Conservation (phyloP, 1,284 basidiomycete genomes). For the Hymenochaete sp. region DNA sequence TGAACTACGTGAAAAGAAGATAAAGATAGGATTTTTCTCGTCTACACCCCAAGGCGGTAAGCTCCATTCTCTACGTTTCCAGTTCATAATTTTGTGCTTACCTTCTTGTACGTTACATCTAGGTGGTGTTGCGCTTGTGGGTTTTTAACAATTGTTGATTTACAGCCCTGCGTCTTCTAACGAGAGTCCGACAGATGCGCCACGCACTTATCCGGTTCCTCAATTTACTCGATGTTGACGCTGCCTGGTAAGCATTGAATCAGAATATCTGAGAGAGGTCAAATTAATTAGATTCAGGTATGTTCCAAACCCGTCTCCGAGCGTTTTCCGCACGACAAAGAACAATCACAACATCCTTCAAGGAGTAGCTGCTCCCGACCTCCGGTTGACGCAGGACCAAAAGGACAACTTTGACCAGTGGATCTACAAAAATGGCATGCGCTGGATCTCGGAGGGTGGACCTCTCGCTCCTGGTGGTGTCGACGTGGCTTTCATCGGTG, state of each 20-base stretch:
- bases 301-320: slow-evolving; percentile 78
- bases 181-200: slow-evolving; percentile 55
- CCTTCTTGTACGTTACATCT: slow-evolving; percentile 15
- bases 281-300: slow-evolving; percentile 43
- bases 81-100: slow-evolving; percentile 19
- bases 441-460: slow-evolving; percentile 76
- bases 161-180: background rate
- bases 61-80: slow-evolving; percentile 20
- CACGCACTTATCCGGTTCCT: slow-evolving; percentile 82
- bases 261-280: slow-evolving; percentile 5
- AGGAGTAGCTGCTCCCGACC: slow-evolving; percentile 69
- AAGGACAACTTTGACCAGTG: slow-evolving; percentile 79
- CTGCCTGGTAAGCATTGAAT: slow-evolving; percentile 53
- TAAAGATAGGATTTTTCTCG: slow-evolving; percentile 83
- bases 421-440: slow-evolving; percentile 75
- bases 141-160: slow-evolving; percentile 21
- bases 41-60: slow-evolving; percentile 83
- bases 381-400: slow-evolving; percentile 65
- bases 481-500: slow-evolving; percentile 80
- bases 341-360: slow-evolving; percentile 87
- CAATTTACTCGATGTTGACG: slow-evolving; percentile 69
- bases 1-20: slow-evolving; percentile 72
- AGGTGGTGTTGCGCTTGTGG: slow-evolving; percentile 82
- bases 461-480: slow-evolving; percentile 70
- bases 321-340: slow-evolving; percentile 84